A percentile compares a stretch with the other conserved stretches of the same genome.
Conservation (phyloP, 1,284 basidiomycete species). For the Hypsizygus ulmarius region DNA sequence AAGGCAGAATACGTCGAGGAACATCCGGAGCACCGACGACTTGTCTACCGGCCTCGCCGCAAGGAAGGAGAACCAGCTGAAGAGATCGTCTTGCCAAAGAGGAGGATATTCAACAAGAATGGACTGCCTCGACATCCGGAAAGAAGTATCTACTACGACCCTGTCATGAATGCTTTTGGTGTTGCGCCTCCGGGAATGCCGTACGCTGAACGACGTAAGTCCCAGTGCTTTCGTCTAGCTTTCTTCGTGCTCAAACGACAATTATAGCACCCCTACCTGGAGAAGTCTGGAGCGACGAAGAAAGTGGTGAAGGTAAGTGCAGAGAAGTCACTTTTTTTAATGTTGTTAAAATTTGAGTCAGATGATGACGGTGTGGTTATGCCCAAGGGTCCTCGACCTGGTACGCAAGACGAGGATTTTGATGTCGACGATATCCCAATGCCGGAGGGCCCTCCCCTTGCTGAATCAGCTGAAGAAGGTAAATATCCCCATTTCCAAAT, state of each 20-base stretch:
- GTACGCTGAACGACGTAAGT: constrained; percentile 81
- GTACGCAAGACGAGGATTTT: constrained; percentile 45
- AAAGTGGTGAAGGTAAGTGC: constrained; percentile 44
- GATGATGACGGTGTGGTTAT: constrained; percentile 61
- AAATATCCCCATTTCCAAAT: background rate
- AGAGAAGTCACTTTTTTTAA: background rate
- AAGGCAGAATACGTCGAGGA: constrained; percentile 89
- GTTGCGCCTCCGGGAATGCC: constrained; percentile 97
- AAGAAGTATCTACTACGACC: constrained; percentile 89
- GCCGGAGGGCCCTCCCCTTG: constrained; percentile 80
- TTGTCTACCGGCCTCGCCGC: constrained; percentile 63
- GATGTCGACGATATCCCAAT: constrained; percentile 80
- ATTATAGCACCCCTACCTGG: constrained; percentile 55
- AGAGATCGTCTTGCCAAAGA: constrained; percentile 47
- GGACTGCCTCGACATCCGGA: constrained; percentile 84
- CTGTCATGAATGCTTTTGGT: constrained; percentile 91
- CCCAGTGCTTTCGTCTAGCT: background rate
- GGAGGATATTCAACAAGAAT: constrained; percentile 76
- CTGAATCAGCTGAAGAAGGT: constrained; percentile 21
- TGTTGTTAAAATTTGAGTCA: constrained; percentile 12
- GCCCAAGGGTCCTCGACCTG: constrained; percentile 77
- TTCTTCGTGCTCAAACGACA: constrained; percentile 7
- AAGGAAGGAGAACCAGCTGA: constrained; percentile 44
- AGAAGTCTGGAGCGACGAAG: constrained; percentile 61
- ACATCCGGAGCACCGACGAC: constrained; percentile 83